Conservation (phyloP, 208 protist genomes). For the Trypanosoma platydactyli region DNA sequence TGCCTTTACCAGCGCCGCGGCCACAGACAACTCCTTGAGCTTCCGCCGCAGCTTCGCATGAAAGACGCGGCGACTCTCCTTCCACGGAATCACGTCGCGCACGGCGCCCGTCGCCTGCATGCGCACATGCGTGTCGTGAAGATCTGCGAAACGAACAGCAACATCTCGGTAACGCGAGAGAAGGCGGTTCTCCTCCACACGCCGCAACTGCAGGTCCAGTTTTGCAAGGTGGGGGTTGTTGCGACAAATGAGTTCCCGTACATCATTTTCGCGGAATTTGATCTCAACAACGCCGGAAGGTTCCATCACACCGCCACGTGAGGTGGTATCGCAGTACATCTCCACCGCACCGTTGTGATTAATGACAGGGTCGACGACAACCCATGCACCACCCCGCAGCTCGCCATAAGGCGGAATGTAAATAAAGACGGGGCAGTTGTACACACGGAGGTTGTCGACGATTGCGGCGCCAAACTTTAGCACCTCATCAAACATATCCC, state of each 20-base stretch:
- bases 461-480: constrained; percentile 99
- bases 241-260: constrained; percentile 90
- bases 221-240: constrained; percentile 64
- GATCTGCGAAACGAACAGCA: constrained; percentile 95
- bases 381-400: constrained; percentile 98
- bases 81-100: constrained; percentile 91
- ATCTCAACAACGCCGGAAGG: constrained; percentile 95
- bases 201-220: constrained; percentile 41
- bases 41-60: constrained; percentile 92
- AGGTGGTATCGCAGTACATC: constrained; percentile 95
- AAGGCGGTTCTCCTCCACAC: constrained; percentile 49
- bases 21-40: constrained; percentile 77
- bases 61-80: constrained; percentile 87
- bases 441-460: constrained; percentile 97
- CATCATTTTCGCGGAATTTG: constrained; percentile 94
- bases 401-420: constrained; percentile 97
- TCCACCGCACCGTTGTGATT: constrained; percentile 96
- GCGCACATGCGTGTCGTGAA: constrained; percentile 96
- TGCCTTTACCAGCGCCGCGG: constrained; percentile 51
- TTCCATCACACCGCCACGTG: constrained; percentile 96
- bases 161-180: constrained; percentile 93
- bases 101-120: constrained; percentile 96
- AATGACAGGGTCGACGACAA: constrained; percentile 97
- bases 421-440: constrained; percentile 95
- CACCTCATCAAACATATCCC: constrained; percentile 99